A percentile compares a stretch with the other conserved stretches of the same genome.
Evolutionary conservation across 1,284 basidiomycete species (phyloP).

Genomic region (Tylopilus orsonianus): DNA sequence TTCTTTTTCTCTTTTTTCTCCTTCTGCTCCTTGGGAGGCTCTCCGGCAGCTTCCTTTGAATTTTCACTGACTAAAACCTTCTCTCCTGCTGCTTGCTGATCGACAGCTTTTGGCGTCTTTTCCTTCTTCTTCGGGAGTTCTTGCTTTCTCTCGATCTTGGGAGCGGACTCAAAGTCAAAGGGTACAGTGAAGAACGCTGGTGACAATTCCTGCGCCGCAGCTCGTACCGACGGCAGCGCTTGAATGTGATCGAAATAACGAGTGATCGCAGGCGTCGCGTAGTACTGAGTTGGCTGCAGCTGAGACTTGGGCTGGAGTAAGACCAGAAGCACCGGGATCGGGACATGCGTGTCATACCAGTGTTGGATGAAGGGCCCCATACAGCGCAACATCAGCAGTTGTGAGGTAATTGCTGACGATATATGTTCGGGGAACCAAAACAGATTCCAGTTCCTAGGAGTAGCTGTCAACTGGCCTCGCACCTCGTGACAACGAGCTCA

Average conservation of each 20-base stretch:
- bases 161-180: constrained; percentile 77
- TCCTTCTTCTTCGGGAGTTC: constrained; percentile 81
- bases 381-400: constrained; percentile 85
- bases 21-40: constrained; percentile 41
- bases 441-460: constrained; percentile 67
- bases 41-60: constrained; percentile 32
- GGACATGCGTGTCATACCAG: constrained; percentile 54
- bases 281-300: constrained; percentile 66
- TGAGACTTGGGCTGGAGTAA: constrained; percentile 50
- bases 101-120: constrained; percentile 57
- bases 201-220: constrained; percentile 49
- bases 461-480: not conserved
- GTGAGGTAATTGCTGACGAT: constrained; percentile 79
- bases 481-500: constrained; percentile 22
- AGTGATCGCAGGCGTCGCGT: constrained; percentile 75
- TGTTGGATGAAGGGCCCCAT: constrained; percentile 77
- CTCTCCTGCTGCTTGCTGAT: constrained; percentile 31
- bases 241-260: constrained; percentile 96
- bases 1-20: constrained; percentile 54
- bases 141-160: constrained; percentile 69
- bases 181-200: constrained; percentile 61
- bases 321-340: constrained; percentile 2
- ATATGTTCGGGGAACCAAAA: constrained; percentile 77
- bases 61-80: constrained; percentile 29
- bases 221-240: constrained; percentile 58